Evolutionary conservation across 2,329 filamentous ascomycete genomes (phyloP), one percentile per base, ranked within the genome.

Genomic region (Hypoxylon rubiginosum): DNA sequence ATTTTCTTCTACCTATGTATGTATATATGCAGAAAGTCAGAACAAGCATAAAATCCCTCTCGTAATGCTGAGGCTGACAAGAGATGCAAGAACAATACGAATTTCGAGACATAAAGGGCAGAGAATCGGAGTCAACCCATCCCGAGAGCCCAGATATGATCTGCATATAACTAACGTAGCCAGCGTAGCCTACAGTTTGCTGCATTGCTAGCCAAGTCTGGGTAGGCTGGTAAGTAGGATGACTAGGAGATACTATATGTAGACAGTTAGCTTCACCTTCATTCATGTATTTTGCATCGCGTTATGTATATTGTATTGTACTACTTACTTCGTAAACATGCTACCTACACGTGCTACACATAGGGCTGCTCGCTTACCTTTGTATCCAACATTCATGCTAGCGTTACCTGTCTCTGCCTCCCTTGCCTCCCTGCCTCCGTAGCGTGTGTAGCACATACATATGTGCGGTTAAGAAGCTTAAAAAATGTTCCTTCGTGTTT

Each of bases 41-140:
- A 45, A 34, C 45, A 60, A 51, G 43, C n/a, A 46, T 45, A 53
- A 66, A 69, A 64, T 66, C 60, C 66, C 60, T 68, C 66, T 69
- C 66, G 66, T 69, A 69, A 69, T 56, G 60, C 60, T 67, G 49
- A 62, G 49, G 64, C 56, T 69, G 66, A 69, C 63, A 61, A 53
- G 48, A 66, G 55, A 48, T 32, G 30, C 50, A 58, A 36, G 39
- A 50, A 48, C 24, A 67, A 69, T 69, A 69, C 66, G 66, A 68
- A 68, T 28, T 66, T 57, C 34, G 24, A 52, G 53, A 54, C 58
- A 64, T 52, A 64, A 64, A 53, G 46, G 43, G 21, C 24, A 50
- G 48, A 55, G 59, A 56, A 39, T 39, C 62, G 62, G 62, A 64
- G 36, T 24, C 51, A 55, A 34, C 32, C 36, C n/a, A 19, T 32